These are phyloP conservation scores for Macroventuria anomochaeta DNA, from an alignment of 2,329 filamentous ascomycete species.

Conservation along the genomic window DNA sequence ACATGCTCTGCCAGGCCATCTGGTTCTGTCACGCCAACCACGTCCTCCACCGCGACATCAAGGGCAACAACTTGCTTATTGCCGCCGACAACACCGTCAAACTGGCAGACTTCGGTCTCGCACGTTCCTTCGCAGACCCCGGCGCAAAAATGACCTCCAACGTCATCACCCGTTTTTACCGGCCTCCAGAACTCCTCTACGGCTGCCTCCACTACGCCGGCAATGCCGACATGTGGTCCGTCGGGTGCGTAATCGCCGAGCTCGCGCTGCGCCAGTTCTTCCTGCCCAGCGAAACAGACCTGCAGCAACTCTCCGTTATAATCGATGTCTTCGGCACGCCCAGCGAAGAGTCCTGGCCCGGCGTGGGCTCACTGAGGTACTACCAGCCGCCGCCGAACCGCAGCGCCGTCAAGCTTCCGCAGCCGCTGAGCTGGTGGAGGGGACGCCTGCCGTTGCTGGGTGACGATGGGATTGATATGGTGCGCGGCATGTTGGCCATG, in stretches of 20 bases:
- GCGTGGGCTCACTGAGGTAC: constrained; percentile 78
- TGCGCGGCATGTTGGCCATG: constrained; percentile 83
- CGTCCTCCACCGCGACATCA: constrained; percentile 96
- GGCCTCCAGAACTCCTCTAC: constrained; percentile 91
- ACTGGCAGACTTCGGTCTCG: constrained; percentile 96
- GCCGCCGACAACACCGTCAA: constrained; percentile 93
- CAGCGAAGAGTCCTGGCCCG: constrained; percentile 94
- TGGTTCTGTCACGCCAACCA: constrained; percentile 98
- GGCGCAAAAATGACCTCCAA: constrained; percentile 88
- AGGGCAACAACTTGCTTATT: constrained; percentile 97
- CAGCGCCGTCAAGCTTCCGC: constrained; percentile 59
- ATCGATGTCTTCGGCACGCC: constrained; percentile 87
- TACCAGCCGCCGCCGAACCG: constrained; percentile 72
- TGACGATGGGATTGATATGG: constrained; percentile 80
- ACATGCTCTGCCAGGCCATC: constrained; percentile 89
- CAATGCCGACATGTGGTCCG: constrained; percentile 92
- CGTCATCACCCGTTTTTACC: constrained; percentile 97
- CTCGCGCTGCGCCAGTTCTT: constrained; percentile 83
- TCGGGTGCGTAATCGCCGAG: constrained; percentile 92
- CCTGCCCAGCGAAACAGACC: constrained; percentile 81
- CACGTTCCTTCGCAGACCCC: constrained; percentile 86
- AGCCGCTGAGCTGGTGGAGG: constrained; percentile 76
- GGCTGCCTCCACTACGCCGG: constrained; percentile 88
- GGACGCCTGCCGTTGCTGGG: constrained; percentile 81
- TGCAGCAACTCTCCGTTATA: constrained; percentile 85